Conservation (phyloP, 805 yeast genomes). For the Lipomyces spencermartinsiae region DNA sequence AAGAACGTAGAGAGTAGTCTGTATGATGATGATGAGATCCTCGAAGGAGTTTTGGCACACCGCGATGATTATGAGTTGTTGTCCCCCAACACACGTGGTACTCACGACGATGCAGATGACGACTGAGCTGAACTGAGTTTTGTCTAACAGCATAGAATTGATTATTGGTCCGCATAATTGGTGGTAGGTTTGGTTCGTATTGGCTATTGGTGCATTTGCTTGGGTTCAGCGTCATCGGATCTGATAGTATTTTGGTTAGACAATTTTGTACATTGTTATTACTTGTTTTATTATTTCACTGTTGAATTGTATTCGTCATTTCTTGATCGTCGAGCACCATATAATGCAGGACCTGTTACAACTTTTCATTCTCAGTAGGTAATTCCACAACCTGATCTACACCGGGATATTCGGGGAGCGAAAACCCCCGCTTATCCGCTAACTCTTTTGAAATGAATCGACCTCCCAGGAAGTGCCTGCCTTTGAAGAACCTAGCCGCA, state of each 20-base stretch:
- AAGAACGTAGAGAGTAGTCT: slow-evolving; percentile 16
- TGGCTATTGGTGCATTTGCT: not conserved
- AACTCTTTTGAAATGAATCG: slow-evolving; percentile 73
- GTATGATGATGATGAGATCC: slow-evolving; percentile 15
- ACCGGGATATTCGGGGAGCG: slow-evolving; percentile 64
- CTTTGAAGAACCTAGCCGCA: slow-evolving; percentile 63
- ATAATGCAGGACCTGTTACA: not conserved
- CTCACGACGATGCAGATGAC: slow-evolving; percentile 2
- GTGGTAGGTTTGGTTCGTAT: not conserved
- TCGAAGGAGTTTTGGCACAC: not conserved
- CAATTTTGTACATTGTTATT: not conserved
- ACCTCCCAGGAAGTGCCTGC: slow-evolving; percentile 86
- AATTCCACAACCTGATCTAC: slow-evolving; percentile 55
- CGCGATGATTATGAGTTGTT: not conserved
- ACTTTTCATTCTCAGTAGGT: slow-evolving; percentile 17
- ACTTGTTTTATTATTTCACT: not conserved
- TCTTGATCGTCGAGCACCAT: not conserved
- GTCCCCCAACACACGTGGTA: not conserved
- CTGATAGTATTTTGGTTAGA: not conserved
- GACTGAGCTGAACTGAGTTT: not conserved
- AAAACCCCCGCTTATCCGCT: slow-evolving; percentile 76
- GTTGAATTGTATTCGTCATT: not conserved
- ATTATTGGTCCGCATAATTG: not conserved
- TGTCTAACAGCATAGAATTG: not conserved
- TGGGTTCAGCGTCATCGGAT: not conserved